Evolutionary conservation across 805 yeast species (phyloP), one percentile per base, ranked within the genome.

Genomic region (Metschnikowia noctiluminum): DNA sequence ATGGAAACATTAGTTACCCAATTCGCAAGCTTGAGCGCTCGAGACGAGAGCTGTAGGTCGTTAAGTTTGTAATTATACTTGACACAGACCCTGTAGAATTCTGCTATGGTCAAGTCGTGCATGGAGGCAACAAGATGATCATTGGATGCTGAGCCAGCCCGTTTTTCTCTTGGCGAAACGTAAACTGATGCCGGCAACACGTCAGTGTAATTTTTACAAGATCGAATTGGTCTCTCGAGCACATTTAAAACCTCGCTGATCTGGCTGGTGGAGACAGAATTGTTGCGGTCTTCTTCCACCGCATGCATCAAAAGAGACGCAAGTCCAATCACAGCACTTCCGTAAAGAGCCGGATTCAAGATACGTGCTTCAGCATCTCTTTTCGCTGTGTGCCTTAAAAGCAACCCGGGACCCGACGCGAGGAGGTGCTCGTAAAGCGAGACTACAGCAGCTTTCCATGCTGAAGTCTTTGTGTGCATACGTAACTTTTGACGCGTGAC

Each of bases 1-100:
- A 80, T 69, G 13, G 85, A 85, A 30, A 76, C 76, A 55, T 85
- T 90, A 48, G 84, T 74, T 28, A 86, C 86, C 84, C 88, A 81
- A 59, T 84, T 83, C 14, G 89, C 89, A 53, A 85, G 70, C 53
- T 79, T 80, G 58, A 80, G 80, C 6, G 86, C 87, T 41, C 81
- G 80, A 3, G 85, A 79, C 44, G 80, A 75, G 39, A 87, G 68
- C 27, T 80, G 74, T 54, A 86, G 76, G 57, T 85, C 90, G 60
- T 84, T 84, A 51, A 87, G 65, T 40, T 81, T 73, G 38, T 73
- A 77, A 60, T 84, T 84, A 63, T 82, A 86, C 56, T 78, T 77
- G 35, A 85, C 68, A 30, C 87, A 84, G 40, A 86, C 73, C 51
- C 81, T 82, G 59, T 80, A 78, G 60, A 85, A 85, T 44, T 83